Evolutionary conservation across 148 eudicot species (phyloP).

Genomic region (Agrostemma githago): DNA sequence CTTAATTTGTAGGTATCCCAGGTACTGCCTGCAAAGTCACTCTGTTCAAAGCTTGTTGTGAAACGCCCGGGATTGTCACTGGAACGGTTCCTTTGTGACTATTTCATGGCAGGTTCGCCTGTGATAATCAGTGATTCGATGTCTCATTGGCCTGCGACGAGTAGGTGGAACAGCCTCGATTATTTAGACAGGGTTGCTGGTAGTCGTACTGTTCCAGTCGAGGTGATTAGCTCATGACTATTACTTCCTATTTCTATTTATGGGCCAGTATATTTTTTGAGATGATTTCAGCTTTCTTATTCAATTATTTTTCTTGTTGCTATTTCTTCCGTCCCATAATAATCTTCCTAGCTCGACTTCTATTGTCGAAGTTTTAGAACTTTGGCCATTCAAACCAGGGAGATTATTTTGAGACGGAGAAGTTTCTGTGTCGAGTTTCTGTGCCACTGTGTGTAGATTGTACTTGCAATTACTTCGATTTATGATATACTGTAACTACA

Average conservation of each 20-base stretch:
- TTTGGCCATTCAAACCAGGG: no score
- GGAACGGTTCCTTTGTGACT: conserved; percentile 77
- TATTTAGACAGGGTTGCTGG: conserved; percentile 85
- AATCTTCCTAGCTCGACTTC: no score
- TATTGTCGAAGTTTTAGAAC: no score
- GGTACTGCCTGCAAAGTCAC: conserved; percentile 62
- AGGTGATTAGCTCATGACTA: conserved; percentile 62
- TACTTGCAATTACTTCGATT: neutral
- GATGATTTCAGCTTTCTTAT: conserved; percentile 9
- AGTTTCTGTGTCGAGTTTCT: neutral
- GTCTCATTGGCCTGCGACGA: conserved; percentile 93
- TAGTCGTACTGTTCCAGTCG: conserved; percentile 91
- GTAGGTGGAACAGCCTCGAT: conserved; percentile 71
- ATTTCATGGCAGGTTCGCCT: conserved; percentile 66
- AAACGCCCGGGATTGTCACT: conserved; percentile 58
- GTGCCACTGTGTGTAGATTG: neutral
- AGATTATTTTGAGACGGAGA: no score
- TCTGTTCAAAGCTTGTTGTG: conserved; percentile 51
- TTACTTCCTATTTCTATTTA: conserved; percentile 27
- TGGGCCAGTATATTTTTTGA: conserved; percentile 31
- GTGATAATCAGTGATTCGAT: conserved; percentile 80
- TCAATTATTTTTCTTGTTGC: neutral
- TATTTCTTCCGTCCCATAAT: no score
- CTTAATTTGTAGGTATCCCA: conserved; percentile 45
- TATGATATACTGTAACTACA: neutral